Base-by-base conservation (phyloP, 2,329 filamentous ascomycete species). In the Myriosclerotinia scirpicola region DNA sequence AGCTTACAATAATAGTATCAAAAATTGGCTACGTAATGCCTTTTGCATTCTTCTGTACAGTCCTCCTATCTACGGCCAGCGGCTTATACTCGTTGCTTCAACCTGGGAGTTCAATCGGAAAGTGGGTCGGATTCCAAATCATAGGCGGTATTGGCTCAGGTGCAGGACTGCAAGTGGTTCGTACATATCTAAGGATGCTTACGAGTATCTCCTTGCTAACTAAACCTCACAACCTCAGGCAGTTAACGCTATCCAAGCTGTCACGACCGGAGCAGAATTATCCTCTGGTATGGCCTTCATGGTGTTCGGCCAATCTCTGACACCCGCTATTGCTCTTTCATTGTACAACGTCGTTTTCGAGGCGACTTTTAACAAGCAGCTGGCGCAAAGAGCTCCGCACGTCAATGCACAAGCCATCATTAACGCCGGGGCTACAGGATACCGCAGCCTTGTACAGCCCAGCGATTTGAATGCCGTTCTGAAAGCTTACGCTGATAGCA, bases 391-490 rank as follows among this genome's bases (percentile, higher is more conserved):
- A 42, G 78, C 77, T 5, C 79, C 78, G 2, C 54, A 61, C 7
- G 71, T 79, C 8, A 68, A 78, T 54, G 70, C 77, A 0, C 53
- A 73, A 4, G 68, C 70, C 0, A 74, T 83, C 0, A 75, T 82
- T 12, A 67, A 71, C 5, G 81, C 81, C 0, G 82, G 74, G 36
- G 81, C 80, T 2, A 79, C 78, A 0, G 76, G 71, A 0, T 78
- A 83, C 48, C 73, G 77, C 14, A 65, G 68, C 0, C 69, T 78
- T 30, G 75, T 83, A 0, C 52, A 71, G 1, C 34, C 69, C 2
- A 66, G 68, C 1, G 72, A 78, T 50, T 67, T 83, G 0, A 67
- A 71, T 0, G 76, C 74, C 11, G 80, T 82, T 1, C 66, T 82
- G 5, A 52, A 70, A 11, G 79, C 81, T 34, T 55, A 54, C 22